These are phyloP conservation scores for Protomyces macrosporus DNA, from an alignment of 1,139 yeast species.

Conservation along the genomic window DNA sequence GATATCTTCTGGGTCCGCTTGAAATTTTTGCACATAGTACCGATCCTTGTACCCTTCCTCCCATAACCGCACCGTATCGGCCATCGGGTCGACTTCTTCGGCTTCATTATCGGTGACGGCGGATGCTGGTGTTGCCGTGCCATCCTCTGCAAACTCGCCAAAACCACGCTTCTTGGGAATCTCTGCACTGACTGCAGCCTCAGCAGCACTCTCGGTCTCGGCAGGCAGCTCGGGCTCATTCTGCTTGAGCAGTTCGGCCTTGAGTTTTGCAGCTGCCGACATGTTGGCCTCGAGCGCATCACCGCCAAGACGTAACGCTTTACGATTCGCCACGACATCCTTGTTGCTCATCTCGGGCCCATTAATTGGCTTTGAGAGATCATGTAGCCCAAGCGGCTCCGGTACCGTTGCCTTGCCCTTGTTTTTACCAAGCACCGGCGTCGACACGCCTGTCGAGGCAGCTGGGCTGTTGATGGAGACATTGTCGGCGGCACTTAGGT, in stretches of 20 bases:
- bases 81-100: constrained; percentile 31
- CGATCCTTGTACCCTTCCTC: constrained; percentile 83
- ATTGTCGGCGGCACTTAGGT: constrained; percentile 23
- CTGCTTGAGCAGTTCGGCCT: constrained; percentile 13
- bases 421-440: not conserved
- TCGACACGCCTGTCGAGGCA: constrained; percentile 15
- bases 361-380: constrained; percentile 25
- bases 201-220: constrained; percentile 34
- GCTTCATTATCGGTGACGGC: constrained; percentile 1
- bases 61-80: constrained; percentile 64
- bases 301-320: constrained; percentile 63
- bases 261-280: constrained; percentile 24
- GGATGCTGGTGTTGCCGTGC: constrained; percentile 1
- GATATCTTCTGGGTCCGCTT: constrained; percentile 55
- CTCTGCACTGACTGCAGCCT: constrained; percentile 29
- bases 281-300: constrained; percentile 39
- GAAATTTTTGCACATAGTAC: constrained; percentile 73
- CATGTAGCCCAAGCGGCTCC: constrained; percentile 28
- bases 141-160: constrained; percentile 19
- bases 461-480: constrained; percentile 18
- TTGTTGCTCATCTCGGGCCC: constrained; percentile 15
- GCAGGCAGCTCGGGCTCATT: constrained; percentile 39
- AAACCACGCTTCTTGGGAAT: constrained; percentile 24
- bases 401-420: constrained; percentile 27
- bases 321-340: constrained; percentile 49